phyloP scores from a whole-genome alignment of 1,284 basidiomycete species.

The Austroboletus novae-zelandiae region DNA sequence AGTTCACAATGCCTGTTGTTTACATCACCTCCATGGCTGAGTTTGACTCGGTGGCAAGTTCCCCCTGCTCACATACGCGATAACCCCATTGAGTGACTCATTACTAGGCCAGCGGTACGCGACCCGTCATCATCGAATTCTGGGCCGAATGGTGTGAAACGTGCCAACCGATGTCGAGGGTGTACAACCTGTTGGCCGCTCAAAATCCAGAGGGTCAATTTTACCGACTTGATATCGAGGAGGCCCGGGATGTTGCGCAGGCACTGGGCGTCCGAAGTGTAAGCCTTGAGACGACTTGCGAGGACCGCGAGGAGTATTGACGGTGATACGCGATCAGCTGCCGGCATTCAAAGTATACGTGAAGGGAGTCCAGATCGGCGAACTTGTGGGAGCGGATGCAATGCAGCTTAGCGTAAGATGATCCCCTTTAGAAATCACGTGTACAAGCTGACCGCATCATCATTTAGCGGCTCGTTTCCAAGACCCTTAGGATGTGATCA shows the following conservation, averaged over 20 bases:
- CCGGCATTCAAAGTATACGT: slow-evolving; percentile 79
- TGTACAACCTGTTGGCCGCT: slow-evolving; percentile 71
- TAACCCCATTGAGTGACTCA: slow-evolving; percentile 5
- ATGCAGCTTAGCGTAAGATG: slow-evolving; percentile 23
- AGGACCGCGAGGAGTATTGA: slow-evolving; percentile 17
- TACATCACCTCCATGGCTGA: slow-evolving; percentile 28
- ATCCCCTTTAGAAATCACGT: slow-evolving; percentile 15
- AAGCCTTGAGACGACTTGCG: slow-evolving; percentile 24
- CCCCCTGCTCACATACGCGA: background rate
- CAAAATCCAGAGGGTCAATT: slow-evolving; percentile 44
- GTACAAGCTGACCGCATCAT: slow-evolving; percentile 19
- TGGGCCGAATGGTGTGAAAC: slow-evolving; percentile 73
- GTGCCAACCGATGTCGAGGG: slow-evolving; percentile 76
- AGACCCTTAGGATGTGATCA: slow-evolving; percentile 30
- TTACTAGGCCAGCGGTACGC: slow-evolving; percentile 55
- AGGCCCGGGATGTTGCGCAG: slow-evolving; percentile 47
- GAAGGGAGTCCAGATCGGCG: slow-evolving; percentile 60
- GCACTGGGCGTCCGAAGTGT: slow-evolving; percentile 75
- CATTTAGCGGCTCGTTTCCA: slow-evolving; percentile 28
- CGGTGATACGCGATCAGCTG: slow-evolving; percentile 42
- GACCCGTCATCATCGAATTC: slow-evolving; percentile 72
- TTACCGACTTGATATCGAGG: slow-evolving; percentile 85
- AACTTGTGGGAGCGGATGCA: slow-evolving; percentile 61
- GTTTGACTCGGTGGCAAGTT: slow-evolving; percentile 24
- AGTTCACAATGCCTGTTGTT: slow-evolving; percentile 20